Evolutionary conservation across 163 green algal genomes (phyloP).

Genomic region (Coccomyxa subellipsoidea): DNA sequence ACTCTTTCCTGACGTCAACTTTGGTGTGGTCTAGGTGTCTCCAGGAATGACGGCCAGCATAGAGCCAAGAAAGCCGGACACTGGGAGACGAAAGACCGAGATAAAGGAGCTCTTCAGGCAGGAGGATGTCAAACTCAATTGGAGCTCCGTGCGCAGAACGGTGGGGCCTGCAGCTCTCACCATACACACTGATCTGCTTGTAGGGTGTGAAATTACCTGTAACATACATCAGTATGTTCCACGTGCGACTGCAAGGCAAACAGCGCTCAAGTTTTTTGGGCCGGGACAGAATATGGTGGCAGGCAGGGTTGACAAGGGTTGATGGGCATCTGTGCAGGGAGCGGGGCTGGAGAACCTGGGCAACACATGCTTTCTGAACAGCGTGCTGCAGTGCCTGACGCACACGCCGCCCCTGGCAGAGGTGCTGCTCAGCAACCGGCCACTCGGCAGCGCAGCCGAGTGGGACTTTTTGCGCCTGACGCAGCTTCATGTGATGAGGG

Average conservation of each 20-base stretch:
- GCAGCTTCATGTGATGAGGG: slow-evolving; percentile 50
- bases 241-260: too few relatives aligned
- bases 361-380: slow-evolving; percentile 95
- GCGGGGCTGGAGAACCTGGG: slow-evolving; percentile 78
- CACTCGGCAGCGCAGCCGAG: neutral
- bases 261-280: too few relatives aligned
- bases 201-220: too few relatives aligned
- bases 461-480: slow-evolving; percentile 57
- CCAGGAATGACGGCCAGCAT: slow-evolving; percentile 5
- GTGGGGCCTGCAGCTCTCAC: slow-evolving; percentile 12
- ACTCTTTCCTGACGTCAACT: neutral
- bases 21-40: neutral
- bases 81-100: neutral
- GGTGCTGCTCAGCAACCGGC: slow-evolving; percentile 40
- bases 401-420: slow-evolving; percentile 57
- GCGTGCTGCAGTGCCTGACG: slow-evolving; percentile 80
- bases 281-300: too few relatives aligned
- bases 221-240: too few relatives aligned
- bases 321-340: slow-evolving; percentile 30
- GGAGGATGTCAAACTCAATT: slow-evolving; percentile 38
- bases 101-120: slow-evolving; percentile 31
- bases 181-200: too few relatives aligned
- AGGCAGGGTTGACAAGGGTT: too few relatives aligned
- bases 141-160: slow-evolving; percentile 36
- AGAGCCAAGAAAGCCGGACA: neutral